Evolutionary conservation across 2,329 filamentous ascomycete genomes (phyloP), one percentile per base, ranked within the genome.

Genomic region (Pseudogymnoascus sp.): DNA sequence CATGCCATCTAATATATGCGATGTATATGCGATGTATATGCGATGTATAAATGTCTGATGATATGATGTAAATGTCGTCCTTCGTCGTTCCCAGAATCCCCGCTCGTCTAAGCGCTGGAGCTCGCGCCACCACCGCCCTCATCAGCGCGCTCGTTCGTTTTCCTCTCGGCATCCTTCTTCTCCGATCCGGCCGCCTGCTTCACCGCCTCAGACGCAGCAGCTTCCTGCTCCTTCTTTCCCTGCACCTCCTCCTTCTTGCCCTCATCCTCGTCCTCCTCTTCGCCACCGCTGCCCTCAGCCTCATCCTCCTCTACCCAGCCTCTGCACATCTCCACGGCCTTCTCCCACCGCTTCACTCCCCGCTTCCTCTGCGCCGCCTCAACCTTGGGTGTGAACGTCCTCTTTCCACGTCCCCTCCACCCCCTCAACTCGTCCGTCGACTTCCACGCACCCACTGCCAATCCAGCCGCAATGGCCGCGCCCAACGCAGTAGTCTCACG

Each of bases 401-500:
- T 88, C 59, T 84, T 80, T 62, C 87, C 88, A 65, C 87, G 82
- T 35, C 79, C 83, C 72, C 92, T 92, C 73, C 91, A 85, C 61
- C 86, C 79, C 71, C 85, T 85, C 55, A 92, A 76, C 69, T 92
- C 88, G 58, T 85, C 82, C 65, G 91, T 88, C 65, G 84, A 82
- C 70, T 88, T 84, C 89, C 89, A 93, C 9, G 92, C 80, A 58
- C 81, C 85, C 5, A 88, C 83, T 3, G 89, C 90, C 67, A 92
- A 84, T n/a, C 88, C 90, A 21, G 90, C 90, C 5, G 90, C 90
- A 65, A 93, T 92, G 44, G 90, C 90, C 31, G 90, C 89, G 33
- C 90, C 90, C 3, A 93, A 80, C 0, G 90, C 88, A 3, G 90
- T 94, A 2, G 90, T 92, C 76, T 94, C 90, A 65, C 89, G 85